Base-by-base conservation (phyloP, 768 basidiomycete genomes). In the Butyriboletus loyo region DNA sequence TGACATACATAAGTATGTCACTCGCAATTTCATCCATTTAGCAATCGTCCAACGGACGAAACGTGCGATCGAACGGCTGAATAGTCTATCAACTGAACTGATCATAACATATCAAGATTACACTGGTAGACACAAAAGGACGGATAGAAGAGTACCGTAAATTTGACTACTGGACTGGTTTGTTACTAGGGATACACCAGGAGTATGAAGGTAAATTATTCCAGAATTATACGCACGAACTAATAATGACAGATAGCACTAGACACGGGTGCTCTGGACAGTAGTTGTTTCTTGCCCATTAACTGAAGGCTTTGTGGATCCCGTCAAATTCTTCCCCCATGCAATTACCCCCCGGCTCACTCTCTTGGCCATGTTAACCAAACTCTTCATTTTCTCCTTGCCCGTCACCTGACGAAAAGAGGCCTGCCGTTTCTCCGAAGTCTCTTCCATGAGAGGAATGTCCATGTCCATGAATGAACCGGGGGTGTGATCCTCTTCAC, bases 381-480 rank as follows among this genome's bases (percentile, higher is more conserved):
- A 41, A 27, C 31, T 52, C 43, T 55, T 67, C 54, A 62, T 46
- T 41, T 56, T 64, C 28, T 50, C 56, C 14, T 53, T 61, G 49
- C 47, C 48, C 21, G 46, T 37, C 28, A 42, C 30, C 19, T 36
- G 55, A 41, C 53, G 57, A 35, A 55, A 28, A 45, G 68, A 57
- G 11, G 30, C 6, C 30, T 46, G 58, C 27, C 37, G 58, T 32
- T 63, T 54, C 22, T 36, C 44, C 32, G 38, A 41, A 21, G 47
- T 38, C 37, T 49, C 46, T 10, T 44, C 49, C n/a, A 27, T 4
- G 17, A 41, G 56, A 27, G 62, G 53, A 49, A 65, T 52, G 24
- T 71, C 70, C 68, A 69, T 69, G 27, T 69, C 68, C 67, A 69
- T 71, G 54, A 69, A 69, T 2, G 68, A 69, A 21, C 46, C 42